These are phyloP conservation scores for Solanum corneliomulleri DNA, from an alignment of 257 asterid genomes.

Conservation along the genomic window DNA sequence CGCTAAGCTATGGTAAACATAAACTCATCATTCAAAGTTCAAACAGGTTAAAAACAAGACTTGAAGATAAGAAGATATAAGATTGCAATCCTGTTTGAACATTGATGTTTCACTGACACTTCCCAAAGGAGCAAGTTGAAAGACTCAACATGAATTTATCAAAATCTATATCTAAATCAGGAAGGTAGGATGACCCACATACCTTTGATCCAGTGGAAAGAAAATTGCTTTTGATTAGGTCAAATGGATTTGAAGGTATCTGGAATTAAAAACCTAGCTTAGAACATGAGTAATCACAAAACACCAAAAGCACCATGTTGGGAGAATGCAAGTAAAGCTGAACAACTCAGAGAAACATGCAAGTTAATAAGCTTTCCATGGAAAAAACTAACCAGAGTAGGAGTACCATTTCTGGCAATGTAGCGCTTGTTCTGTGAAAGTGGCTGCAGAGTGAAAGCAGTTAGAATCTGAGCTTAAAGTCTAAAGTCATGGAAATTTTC, in stretches of 20 bases:
- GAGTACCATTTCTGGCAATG: slow-evolving; percentile 67
- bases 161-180: neutral
- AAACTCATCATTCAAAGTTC: neutral
- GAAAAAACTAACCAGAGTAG: slow-evolving; percentile 44
- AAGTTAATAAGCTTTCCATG: neutral
- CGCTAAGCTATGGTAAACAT: neutral
- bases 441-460: slow-evolving; percentile 48
- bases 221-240: slow-evolving; percentile 56
- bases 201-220: slow-evolving; percentile 79
- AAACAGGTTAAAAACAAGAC: neutral
- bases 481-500: neutral
- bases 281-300: neutral
- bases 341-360: neutral
- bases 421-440: slow-evolving; percentile 81
- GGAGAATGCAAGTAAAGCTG: neutral
- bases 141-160: neutral
- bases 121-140: neutral
- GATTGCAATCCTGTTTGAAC: neutral
- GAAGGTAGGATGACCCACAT: slow-evolving; percentile 2
- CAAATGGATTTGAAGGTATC: slow-evolving; percentile 78
- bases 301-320: neutral
- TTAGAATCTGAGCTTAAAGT: neutral
- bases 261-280: slow-evolving; percentile 13
- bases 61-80: neutral
- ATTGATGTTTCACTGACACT: neutral